Evolutionary conservation across 768 basidiomycete genomes (phyloP).

Genomic region (Zangia roseola): DNA sequence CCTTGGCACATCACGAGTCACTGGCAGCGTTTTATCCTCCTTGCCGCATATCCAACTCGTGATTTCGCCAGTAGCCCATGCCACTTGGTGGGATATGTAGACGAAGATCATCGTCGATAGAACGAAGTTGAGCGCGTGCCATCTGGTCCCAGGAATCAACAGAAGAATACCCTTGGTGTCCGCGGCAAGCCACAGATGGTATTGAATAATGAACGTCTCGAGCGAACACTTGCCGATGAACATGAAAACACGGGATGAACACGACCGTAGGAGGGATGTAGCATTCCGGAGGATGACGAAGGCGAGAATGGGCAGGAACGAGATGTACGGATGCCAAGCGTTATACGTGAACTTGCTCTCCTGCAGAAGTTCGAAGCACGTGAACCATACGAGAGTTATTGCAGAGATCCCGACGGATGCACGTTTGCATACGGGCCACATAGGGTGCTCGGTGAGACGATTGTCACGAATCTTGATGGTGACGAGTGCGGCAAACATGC

Average conservation of each 20-base stretch:
- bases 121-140: constrained; percentile 77
- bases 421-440: constrained; percentile 59
- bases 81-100: constrained; percentile 74
- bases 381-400: constrained; percentile 69
- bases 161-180: constrained; percentile 82
- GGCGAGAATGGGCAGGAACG: constrained; percentile 75
- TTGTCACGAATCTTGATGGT: constrained; percentile 75
- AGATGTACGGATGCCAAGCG: constrained; percentile 78
- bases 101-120: constrained; percentile 77
- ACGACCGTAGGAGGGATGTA: constrained; percentile 65
- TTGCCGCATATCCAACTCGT: constrained; percentile 57
- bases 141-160: constrained; percentile 69
- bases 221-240: constrained; percentile 87
- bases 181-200: constrained; percentile 81
- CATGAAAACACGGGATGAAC: constrained; percentile 65
- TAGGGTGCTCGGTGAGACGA: constrained; percentile 64
- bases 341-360: constrained; percentile 87
- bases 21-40: constrained; percentile 24
- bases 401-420: constrained; percentile 48
- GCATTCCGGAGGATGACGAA: constrained; percentile 80
- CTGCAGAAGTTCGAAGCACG: constrained; percentile 75
- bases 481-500: constrained; percentile 76
- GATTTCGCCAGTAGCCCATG: constrained; percentile 71
- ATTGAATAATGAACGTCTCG: constrained; percentile 91
- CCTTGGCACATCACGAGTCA: constrained; percentile 11